Conservation (phyloP, 495 filamentous ascomycete genomes). For the Parachaetomium inaequale region DNA sequence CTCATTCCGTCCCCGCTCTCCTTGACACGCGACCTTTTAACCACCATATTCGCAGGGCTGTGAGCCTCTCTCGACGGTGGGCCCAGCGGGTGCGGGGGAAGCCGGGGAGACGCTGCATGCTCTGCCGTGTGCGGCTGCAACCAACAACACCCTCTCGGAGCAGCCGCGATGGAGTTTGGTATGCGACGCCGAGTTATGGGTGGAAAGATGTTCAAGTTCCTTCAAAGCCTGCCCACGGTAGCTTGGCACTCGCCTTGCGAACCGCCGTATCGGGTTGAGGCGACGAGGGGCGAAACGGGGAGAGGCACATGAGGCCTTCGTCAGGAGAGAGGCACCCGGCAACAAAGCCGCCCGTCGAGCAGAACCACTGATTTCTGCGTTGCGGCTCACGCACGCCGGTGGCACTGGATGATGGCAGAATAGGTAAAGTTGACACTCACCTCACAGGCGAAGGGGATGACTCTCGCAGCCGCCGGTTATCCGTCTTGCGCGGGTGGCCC, state of each 20-base stretch:
- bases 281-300: neutral
- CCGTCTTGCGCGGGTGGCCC: conserved; percentile 42
- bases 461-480: conserved; percentile 39
- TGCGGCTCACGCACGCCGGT: neutral
- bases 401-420: neutral
- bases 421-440: conserved; percentile 35
- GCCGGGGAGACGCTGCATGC: neutral
- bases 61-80: neutral
- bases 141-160: neutral
- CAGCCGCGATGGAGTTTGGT: neutral
- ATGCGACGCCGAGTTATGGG: neutral
- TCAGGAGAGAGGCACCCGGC: neutral
- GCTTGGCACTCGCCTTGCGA: conserved; percentile 8
- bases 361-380: conserved; percentile 26
- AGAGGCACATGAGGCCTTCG: neutral
- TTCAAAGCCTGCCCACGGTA: neutral
- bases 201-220: neutral
- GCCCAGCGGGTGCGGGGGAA: conserved; percentile 4
- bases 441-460: conserved; percentile 46
- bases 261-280: neutral
- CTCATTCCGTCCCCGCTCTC: neutral
- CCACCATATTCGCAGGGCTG: neutral
- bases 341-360: conserved; percentile 12
- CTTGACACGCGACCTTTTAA: neutral
- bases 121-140: neutral